Conservation (phyloP, 2,329 filamentous ascomycete species). For the Nothophaeocryptopus gaeumannii region DNA sequence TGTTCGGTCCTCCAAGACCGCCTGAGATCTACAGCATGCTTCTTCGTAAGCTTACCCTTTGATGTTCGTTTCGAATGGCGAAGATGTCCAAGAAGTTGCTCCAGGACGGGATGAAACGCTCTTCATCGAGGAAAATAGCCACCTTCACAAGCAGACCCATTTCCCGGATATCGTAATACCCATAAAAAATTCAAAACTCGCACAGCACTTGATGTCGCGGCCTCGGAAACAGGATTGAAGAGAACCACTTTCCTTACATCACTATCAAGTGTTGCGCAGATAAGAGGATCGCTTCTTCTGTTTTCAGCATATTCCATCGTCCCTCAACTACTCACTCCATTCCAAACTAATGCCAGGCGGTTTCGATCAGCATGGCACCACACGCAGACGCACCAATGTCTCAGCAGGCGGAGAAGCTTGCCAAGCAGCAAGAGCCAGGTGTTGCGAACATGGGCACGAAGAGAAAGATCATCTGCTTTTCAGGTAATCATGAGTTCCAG, state of each 20-base stretch:
- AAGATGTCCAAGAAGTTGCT: too few species aligned
- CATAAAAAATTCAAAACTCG: too few species aligned
- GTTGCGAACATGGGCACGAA: constrained; percentile 40
- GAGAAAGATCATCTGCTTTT: constrained; percentile 59
- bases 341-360: background rate
- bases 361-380: constrained; percentile 31
- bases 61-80: too few species aligned
- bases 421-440: constrained; percentile 9
- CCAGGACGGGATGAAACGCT: too few species aligned
- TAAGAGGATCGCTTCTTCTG: background rate
- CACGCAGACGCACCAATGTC: constrained; percentile 28
- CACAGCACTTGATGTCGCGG: too few species aligned
- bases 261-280: background rate
- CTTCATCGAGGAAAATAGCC: too few species aligned
- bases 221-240: background rate
- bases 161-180: too few species aligned
- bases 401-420: constrained; percentile 24
- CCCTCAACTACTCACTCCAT: background rate
- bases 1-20: too few species aligned
- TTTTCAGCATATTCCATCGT: background rate
- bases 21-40: too few species aligned
- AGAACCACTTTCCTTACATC: constrained; percentile 9
- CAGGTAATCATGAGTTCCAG: constrained; percentile 43
- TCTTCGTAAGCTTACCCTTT: too few species aligned
- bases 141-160: too few species aligned